Base-by-base conservation (phyloP, 495 filamentous ascomycete genomes). In the Stereocaulon alpinum region DNA sequence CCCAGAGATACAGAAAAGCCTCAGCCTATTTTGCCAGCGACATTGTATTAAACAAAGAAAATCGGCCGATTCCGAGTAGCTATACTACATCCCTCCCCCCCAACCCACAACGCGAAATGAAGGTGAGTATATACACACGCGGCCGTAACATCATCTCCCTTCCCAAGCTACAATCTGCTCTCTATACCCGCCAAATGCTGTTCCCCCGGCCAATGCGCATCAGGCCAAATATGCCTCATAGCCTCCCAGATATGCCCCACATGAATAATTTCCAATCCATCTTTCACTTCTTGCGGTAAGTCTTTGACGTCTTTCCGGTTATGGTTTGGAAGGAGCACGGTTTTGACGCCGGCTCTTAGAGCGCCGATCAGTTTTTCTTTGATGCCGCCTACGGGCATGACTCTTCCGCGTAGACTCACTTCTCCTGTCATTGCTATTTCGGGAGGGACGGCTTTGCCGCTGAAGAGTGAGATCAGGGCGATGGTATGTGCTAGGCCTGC, bases 291-390 rank as follows among this genome's bases (percentile, higher is more conserved):
- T 67, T 86, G 76, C 4, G 94, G 93, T 24, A 97, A 77, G 68
- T 97, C 92, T 73, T 87, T 89, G 61, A 88, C 86, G 68, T 99
- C 94, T 73, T 96, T 96, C 63, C 85, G 80, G 70, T 99, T 99
- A 61, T 86, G 82, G 43, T 85, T 80, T 34, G 93, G 93, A 37
- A 99, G 76, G 56, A 99, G 74, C 37, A 97, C 93, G 42, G 87
- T 93, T 77, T 93, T 94, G 54, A 99, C 93, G 27, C 93, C 93
- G 20, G 93, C 94, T 61, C 91, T 83, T 63, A 91, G 73, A 30
- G 93, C 94, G 14, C 93, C 93, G 68, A 99, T 97, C 32, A 97
- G 76, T 70, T 99, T 99, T 82, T 99, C 93, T 77, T 96, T 96
- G 73, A 97, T 97, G 24, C 94, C 93, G 22, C 93, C 93, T 58